Conservation (phyloP, 768 basidiomycete species). For the Phlebiopsis flavidoalba region DNA sequence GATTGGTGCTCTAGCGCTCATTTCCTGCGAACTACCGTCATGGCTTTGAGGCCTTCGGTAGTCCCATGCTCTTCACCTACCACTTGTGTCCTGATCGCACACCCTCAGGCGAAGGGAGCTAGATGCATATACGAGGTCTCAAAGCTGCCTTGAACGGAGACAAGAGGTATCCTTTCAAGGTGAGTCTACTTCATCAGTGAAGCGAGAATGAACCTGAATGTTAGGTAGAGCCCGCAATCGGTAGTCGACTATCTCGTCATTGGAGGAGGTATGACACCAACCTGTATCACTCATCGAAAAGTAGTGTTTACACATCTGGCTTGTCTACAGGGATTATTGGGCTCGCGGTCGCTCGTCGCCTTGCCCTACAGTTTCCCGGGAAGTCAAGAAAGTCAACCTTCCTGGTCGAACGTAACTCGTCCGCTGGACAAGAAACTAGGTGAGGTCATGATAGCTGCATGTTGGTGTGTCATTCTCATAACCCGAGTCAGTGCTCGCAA, state of each 20-base stretch:
- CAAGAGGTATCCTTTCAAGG: conserved; percentile 60
- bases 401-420: conserved; percentile 72
- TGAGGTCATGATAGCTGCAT: conserved; percentile 18
- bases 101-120: neutral
- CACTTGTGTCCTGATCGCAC: neutral
- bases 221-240: conserved; percentile 53
- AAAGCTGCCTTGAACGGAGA: conserved; percentile 57
- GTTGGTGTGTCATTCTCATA: neutral
- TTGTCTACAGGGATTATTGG: conserved; percentile 67
- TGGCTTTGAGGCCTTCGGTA: neutral
- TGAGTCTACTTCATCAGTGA: conserved; percentile 15
- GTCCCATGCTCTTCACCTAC: neutral
- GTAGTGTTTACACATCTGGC: neutral
- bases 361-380: conserved; percentile 57
- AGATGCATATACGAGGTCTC: conserved; percentile 43
- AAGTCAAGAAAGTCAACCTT: conserved; percentile 75
- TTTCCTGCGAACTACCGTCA: neutral
- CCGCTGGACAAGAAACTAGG: conserved; percentile 87
- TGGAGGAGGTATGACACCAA: conserved; percentile 62
- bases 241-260: conserved; percentile 82
- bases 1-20: neutral
- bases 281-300: neutral
- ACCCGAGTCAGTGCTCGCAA: conserved; percentile 67
- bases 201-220: neutral
- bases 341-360: conserved; percentile 74